Evolutionary conservation across 2,329 filamentous ascomycete genomes (phyloP), one percentile per base, ranked within the genome.

Genomic region (Fusarium solani-melongenae): DNA sequence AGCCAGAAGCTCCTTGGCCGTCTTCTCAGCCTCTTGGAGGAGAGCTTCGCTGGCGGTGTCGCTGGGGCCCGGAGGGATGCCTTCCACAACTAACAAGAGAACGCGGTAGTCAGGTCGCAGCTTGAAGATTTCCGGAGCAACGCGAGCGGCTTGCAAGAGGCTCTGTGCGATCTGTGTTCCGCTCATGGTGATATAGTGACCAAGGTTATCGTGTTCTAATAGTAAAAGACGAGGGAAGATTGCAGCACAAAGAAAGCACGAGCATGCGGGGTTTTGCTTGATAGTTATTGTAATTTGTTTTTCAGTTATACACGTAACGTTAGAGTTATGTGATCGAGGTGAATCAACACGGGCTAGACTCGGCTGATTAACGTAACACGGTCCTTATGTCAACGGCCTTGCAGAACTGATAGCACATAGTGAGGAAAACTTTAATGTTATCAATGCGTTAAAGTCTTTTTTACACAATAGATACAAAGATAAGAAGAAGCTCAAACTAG

Each of bases 61-160:
- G 34, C 72, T 74, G 29, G 70, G 59, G 6, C 70, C 67, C 1
- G 67, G 61, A 7, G 63, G 67, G 12, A 74, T 68, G 17, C 70
- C 69, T 17, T 74, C 72, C 6, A 74, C 67, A 12, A 73, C 65
- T 34, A 73, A 64, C 14, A 73, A 39, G 2, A 74, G 67, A 4
- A 66, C 70, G 14, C 72, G 65, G 24, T 74, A 74, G 34, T 74
- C 72, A 14, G 67, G 70, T 2, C 70, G 65, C 10, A 74, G 64
- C n/a, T 66, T 27, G 49, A 73, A 73, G n/a, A 74, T 66, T 22
- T 72, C 70, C 7, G 67, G 64, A 6, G 62, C 62, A 6, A 72
- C 56, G 12, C 41, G 62, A 12, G 69, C 67, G 33, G 29, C 62
- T 14, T 56, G 58, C 2, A 68, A 33, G 11, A 55, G 33, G 22